Base-by-base conservation (phyloP, 805 yeast species). In the Nakazawaea holstii region DNA sequence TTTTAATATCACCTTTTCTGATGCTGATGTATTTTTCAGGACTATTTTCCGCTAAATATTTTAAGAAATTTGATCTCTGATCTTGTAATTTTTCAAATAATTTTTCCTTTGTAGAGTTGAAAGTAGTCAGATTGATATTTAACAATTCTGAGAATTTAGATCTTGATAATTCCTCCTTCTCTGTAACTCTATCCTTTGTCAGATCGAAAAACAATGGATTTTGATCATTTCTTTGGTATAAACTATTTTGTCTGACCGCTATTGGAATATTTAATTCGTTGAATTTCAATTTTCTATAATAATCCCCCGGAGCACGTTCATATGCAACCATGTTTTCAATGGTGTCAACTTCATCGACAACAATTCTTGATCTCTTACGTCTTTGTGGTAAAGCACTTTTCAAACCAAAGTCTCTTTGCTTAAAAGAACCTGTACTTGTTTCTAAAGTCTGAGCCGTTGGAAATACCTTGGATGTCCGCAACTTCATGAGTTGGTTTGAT, bases 361-460 rank as follows among this genome's bases (percentile, higher is more conserved):
- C 79, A 39, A 87, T 70, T 59, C 78, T 79, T 36, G 82, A 74
- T 14, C 79, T 68, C 36, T 79, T 80, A 40, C 77, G 61, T 55
- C 77, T 80, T 35, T 70, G 68, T 3, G 96, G 96, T 41, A 87
- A 66, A 17, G 85, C 70, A 39, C 82, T 69, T 59, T 87, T 87
- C 50, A 87, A 65, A 57, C 96, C 96, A 73, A 77, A 87, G 63
- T 86, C 87, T 52, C 84, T 82, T 65, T 87, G 72, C 11, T 72
- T 61, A 39, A 82, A 75, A 41, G 84, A 74, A 7, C 85, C 72
- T 42, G 81, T 77, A 44, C 86, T 80, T 0, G 94, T 81, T 62
- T 77, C 83, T 35, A 87, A 73, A 37, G 84, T 72, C 61, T 87
- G 95, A 58, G 83, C 90, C 0, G 87, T 78, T 26, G 95, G 95